Evolutionary conservation across 2,329 filamentous ascomycete genomes (phyloP), one percentile per base, ranked within the genome.

Genomic region (Ophiocordyceps sinensis): DNA sequence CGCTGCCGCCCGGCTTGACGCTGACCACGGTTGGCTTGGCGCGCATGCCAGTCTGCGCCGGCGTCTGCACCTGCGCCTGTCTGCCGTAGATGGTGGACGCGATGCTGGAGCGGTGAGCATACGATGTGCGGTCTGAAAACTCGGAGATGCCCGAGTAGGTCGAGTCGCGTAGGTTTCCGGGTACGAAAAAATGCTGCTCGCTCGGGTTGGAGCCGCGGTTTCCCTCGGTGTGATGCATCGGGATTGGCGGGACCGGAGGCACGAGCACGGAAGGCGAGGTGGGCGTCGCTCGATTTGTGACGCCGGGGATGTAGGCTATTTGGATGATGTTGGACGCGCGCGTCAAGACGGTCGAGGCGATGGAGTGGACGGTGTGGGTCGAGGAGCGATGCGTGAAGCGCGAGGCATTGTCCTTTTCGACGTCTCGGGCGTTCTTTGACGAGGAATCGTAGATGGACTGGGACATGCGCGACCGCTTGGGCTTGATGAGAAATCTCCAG

Each of bases 291-390:
- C 89, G 77, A 64, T 95, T 95, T 45, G 86, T 95, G 53, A 96
- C 88, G 45, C 91, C 91, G 13, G 91, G 91, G 49, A 98, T 96
- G 61, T 96, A 98, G 42, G 91, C 91, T 62, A 98, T 98, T 64
- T 96, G 91, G 53, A 98, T 98, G 58, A 98, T 89, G 67, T 98
- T 98, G 54, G 91, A 96, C 38, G 91, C 91, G 46, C 91, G 80
- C 15, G 91, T 96, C 45, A 95, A 75, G 44, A 96, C 87, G 23
- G 89, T 96, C 10, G 88, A 95, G 14, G 91, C 91, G 56, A 98
- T 86, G 12, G 89, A 96, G 53, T 82, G 75, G 41, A 89, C 81
- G n/a, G 85, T 85, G 57, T 91, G 79, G 36, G 85, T 84, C 11
- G 88, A 91, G 42, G 82, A 75, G 51, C 87, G 73, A 68, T 68